A percentile compares a stretch with the other conserved stretches of the same genome.
phyloP scores from a whole-genome alignment of 257 asterid genomes.

The Mentha longifolia region DNA sequence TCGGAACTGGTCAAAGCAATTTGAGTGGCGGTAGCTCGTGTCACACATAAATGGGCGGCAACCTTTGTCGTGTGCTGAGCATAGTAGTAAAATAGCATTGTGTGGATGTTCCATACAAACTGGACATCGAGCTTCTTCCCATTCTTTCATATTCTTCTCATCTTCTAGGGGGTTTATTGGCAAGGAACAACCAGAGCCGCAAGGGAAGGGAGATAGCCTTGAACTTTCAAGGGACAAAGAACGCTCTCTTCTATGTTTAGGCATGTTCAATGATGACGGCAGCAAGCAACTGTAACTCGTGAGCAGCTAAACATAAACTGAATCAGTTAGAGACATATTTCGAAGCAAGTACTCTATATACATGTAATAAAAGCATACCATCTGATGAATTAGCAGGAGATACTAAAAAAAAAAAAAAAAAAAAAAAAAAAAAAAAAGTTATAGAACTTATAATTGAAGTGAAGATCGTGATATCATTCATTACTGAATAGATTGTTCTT shows the following conservation, averaged over 20 bases:
- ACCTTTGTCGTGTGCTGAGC: conserved; percentile 85
- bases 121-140: conserved; percentile 95
- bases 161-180: conserved; percentile 61
- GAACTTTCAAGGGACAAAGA: conserved; percentile 73
- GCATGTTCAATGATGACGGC: conserved; percentile 49
- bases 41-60: conserved; percentile 95
- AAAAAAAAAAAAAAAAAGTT: not conserved
- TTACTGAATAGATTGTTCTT: not conserved
- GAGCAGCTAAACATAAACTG: conserved; percentile 18
- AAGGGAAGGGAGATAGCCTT: conserved; percentile 59
- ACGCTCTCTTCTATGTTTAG: conserved; percentile 74
- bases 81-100: conserved; percentile 81
- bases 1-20: conserved; percentile 83
- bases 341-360: conserved; percentile 9
- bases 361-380: not conserved
- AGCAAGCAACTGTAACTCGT: conserved; percentile 12
- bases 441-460: too few species aligned
- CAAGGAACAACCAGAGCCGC: conserved; percentile 56
- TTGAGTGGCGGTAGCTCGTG: conserved; percentile 94
- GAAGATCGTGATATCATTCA: too few species aligned
- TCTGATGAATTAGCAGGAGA: not conserved
- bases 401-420: not conserved
- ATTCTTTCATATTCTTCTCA: conserved; percentile 57
- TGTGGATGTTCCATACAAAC: conserved; percentile 97
- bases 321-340: conserved; percentile 17